Conservation (phyloP, 345 rosid species). For the Cardiospermum halicacabum region DNA sequence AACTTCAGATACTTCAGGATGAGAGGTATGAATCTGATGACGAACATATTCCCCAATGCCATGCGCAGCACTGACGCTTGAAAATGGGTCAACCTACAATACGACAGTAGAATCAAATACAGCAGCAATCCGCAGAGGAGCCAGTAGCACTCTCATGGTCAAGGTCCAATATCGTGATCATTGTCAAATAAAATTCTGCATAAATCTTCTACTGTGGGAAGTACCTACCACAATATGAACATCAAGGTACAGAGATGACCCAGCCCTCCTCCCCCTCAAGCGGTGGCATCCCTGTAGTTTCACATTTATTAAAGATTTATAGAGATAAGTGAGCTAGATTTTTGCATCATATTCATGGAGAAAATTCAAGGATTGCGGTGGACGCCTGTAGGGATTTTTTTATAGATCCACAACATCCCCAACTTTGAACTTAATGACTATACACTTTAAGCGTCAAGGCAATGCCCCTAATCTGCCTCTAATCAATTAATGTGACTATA, state of each 20-base stretch:
- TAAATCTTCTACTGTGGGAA: conserved; percentile 8
- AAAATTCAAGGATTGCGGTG: too few relatives aligned
- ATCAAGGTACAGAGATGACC: conserved; percentile 82
- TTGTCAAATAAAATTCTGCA: neutral
- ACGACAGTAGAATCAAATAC: conserved; percentile 7
- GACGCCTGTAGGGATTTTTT: too few relatives aligned
- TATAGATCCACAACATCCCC: too few relatives aligned
- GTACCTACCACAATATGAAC: conserved; percentile 83
- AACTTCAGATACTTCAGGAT: conserved; percentile 79
- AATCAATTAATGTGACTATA: too few relatives aligned
- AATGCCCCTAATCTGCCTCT: too few relatives aligned
- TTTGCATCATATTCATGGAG: neutral
- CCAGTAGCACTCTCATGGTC: neutral
- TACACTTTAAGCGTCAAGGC: too few relatives aligned
- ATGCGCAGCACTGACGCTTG: conserved; percentile 89
- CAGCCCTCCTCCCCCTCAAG: conserved; percentile 94
- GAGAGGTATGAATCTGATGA: conserved; percentile 51
- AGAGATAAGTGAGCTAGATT: neutral
- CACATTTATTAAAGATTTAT: neutral
- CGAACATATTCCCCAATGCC: conserved; percentile 83
- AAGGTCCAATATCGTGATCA: neutral
- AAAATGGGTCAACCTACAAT: conserved; percentile 80
- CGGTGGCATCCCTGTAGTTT: conserved; percentile 80
- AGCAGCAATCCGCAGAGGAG: neutral
- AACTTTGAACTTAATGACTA: too few relatives aligned